Base-by-base conservation (phyloP, 805 yeast genomes). In the Metschnikowia santaceciliae region DNA sequence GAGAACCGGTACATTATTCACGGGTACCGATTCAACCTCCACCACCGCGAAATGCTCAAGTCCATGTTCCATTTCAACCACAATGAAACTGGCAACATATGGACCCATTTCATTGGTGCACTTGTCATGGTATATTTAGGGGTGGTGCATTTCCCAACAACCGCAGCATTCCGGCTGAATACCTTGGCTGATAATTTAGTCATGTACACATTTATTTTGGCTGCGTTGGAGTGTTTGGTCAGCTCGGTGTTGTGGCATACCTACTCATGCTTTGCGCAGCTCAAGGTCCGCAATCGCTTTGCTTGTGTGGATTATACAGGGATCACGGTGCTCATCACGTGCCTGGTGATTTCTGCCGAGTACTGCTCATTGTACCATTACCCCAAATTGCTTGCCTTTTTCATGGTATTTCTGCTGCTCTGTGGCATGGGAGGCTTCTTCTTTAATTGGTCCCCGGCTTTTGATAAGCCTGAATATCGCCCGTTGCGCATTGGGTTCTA, bases 251-350 rank as follows among this genome's bases (percentile, higher is more conserved):
- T 85, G 39, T 92, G 97, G 97, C 99, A 92, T 68, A 88, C 97
- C 3, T 91, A 90, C 68, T 81, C 86, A 52, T 84, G 90, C 54
- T 87, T 90, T 56, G 81, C 92, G 15, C 77, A 78, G 46, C 67
- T 86, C 42, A 61, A 72, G 19, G 65, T 82, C 55, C 79, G 96
- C 64, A 77, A 83, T 56, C 79, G 82, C 48, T 89, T 88, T 69
- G 97, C 97, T 0, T 94, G 99, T 67, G 82, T 91, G 40, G 99
- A 92, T 71, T 92, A 92, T 68, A 86, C 96, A 6, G 99, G 99
- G 2, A 92, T 92, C 58, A 90, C 97, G 0, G 78, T 90, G 13
- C 72, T 94, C 56, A 91, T 92, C 59, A 86, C 96, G 0, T 92
- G 96, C 14, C 88, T 96, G 2, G 86, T 94, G 42, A 72, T 94